Conservation (phyloP, 441 rosid genomes). For the Cnidoscolus chayamansa region DNA sequence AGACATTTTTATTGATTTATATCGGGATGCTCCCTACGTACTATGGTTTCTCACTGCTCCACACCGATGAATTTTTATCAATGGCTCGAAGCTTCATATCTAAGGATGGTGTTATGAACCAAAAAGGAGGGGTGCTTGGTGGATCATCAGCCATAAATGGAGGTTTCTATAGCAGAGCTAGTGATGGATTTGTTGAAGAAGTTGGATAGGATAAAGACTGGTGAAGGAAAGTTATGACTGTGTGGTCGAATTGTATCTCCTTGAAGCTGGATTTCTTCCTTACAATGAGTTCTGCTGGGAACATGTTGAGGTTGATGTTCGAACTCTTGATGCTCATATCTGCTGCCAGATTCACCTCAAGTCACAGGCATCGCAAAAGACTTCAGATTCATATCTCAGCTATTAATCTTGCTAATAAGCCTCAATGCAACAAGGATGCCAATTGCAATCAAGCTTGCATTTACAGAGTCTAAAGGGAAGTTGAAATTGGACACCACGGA, state of each 20-base stretch:
- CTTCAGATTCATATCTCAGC: slow-evolving; percentile 54
- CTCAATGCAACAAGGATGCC: slow-evolving; percentile 51
- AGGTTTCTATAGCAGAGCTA: slow-evolving; percentile 72
- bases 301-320: slow-evolving; percentile 29
- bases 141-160: slow-evolving; percentile 76
- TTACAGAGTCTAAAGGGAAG: slow-evolving; percentile 61
- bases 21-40: neutral
- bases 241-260: slow-evolving; percentile 51
- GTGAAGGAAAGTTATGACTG: slow-evolving; percentile 61
- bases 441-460: slow-evolving; percentile 60
- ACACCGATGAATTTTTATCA: slow-evolving; percentile 51
- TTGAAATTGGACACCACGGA: slow-evolving; percentile 44
- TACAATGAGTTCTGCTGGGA: slow-evolving; percentile 64
- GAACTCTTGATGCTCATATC: slow-evolving; percentile 8
- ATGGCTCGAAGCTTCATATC: slow-evolving; percentile 61
- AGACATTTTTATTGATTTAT: no score
- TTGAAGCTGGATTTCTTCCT: slow-evolving; percentile 71
- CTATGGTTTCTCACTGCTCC: slow-evolving; percentile 53
- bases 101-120: slow-evolving; percentile 46
- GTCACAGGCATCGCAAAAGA: slow-evolving; percentile 60
- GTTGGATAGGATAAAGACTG: slow-evolving; percentile 58
- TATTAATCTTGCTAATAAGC: slow-evolving; percentile 46
- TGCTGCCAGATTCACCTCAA: slow-evolving; percentile 44
- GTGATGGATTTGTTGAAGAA: slow-evolving; percentile 41
- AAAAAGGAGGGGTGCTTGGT: slow-evolving; percentile 69